A percentile compares a stretch with the other conserved stretches of the same genome.
Conservation (phyloP, 2,329 filamentous ascomycete species). For the Trichoderma sp. region DNA sequence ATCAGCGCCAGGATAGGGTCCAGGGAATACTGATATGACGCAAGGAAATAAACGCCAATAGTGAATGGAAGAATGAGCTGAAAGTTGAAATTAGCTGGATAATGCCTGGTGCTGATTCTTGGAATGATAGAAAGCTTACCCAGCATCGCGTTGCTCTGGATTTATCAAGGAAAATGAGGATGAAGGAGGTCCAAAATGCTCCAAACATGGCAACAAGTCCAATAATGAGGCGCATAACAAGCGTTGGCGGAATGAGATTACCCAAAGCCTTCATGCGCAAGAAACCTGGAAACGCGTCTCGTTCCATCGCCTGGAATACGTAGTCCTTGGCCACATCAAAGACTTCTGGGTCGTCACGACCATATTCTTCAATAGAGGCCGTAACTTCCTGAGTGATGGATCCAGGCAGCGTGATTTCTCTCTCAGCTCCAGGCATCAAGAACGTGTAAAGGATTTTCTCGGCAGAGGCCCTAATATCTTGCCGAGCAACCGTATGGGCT, state of each 20-base stretch:
- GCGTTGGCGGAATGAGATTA: slow-evolving; percentile 88
- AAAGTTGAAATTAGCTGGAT: slow-evolving; percentile 22
- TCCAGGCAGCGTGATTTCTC: slow-evolving; percentile 90
- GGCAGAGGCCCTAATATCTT: slow-evolving; percentile 87
- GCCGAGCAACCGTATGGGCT: slow-evolving; percentile 76
- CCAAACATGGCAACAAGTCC: slow-evolving; percentile 81
- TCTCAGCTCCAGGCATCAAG: slow-evolving; percentile 87
- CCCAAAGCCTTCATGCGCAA: slow-evolving; percentile 91
- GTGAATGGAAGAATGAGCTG: slow-evolving; percentile 82
- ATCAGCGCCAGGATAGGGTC: slow-evolving; percentile 85
- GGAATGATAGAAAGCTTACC: slow-evolving; percentile 56
- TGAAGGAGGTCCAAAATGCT: slow-evolving; percentile 90
- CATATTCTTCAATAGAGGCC: slow-evolving; percentile 81
- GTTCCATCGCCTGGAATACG: slow-evolving; percentile 99
- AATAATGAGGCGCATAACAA: slow-evolving; percentile 79
- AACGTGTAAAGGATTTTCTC: slow-evolving; percentile 99
- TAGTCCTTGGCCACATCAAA: slow-evolving; percentile 98
- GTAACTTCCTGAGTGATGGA: slow-evolving; percentile 84
- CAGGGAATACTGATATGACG: slow-evolving; percentile 92
- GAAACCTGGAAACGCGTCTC: slow-evolving; percentile 98
- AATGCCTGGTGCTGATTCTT: slow-evolving; percentile 14
- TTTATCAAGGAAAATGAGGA: slow-evolving; percentile 86
- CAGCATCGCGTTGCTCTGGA: slow-evolving; percentile 73
- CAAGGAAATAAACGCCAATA: slow-evolving; percentile 80
- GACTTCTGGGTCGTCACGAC: slow-evolving; percentile 92